Conservation (phyloP, 805 yeast species). For the Schizosaccharomyces octosporus region DNA sequence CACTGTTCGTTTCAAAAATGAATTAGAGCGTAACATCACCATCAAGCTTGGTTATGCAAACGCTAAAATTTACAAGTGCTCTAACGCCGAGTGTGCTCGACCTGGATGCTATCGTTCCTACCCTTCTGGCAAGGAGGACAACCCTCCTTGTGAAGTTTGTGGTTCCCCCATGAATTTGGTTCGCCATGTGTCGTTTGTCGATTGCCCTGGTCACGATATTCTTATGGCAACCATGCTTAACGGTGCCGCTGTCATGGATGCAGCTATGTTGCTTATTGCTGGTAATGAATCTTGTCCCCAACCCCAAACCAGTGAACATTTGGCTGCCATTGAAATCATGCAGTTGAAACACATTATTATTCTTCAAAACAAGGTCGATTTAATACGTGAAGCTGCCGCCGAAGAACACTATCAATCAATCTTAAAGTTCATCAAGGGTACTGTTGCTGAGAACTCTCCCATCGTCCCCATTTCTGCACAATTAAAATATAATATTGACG, state of each 20-base stretch:
- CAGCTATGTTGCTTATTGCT: conserved; percentile 83
- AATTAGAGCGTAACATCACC: conserved; percentile 94
- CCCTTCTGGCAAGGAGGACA: conserved; percentile 81
- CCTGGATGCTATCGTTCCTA: conserved; percentile 90
- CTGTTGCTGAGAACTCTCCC: conserved; percentile 97
- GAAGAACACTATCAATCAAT: conserved; percentile 86
- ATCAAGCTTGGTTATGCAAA: conserved; percentile 96
- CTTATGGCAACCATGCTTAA: conserved; percentile 99
- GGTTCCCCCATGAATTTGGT: conserved; percentile 68
- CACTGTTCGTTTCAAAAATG: conserved; percentile 96
- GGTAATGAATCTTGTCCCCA: conserved; percentile 99
- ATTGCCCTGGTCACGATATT: conserved; percentile 99
- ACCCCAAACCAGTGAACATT: conserved; percentile 97
- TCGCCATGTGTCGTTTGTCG: conserved; percentile 95
- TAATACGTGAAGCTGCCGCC: conserved; percentile 93
- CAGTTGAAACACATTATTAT: conserved; percentile 88
- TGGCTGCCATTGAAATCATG: conserved; percentile 98
- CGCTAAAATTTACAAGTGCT: conserved; percentile 90
- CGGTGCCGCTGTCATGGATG: conserved; percentile 99
- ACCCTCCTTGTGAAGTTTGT: conserved; percentile 77
- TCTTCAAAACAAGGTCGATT: conserved; percentile 91
- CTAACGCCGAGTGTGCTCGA: conserved; percentile 60
- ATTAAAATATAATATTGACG: conserved; percentile 92
- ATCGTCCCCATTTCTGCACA: conserved; percentile 97
- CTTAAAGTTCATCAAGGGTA: conserved; percentile 79